Base-by-base conservation (phyloP, 768 basidiomycete species). In the Auricularia sp. region DNA sequence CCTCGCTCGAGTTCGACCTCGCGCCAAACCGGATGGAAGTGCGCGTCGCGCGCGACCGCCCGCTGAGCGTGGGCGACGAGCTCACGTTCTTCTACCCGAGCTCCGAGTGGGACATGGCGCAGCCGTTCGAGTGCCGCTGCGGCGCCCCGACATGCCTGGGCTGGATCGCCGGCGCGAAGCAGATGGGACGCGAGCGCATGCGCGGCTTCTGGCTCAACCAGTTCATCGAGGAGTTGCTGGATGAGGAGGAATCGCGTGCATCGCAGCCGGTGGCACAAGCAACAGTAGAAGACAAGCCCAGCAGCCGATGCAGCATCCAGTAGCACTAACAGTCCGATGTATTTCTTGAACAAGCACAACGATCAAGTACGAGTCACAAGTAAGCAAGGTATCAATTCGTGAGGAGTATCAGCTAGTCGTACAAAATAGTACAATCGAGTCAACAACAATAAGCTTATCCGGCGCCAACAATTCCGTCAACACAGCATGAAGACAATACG, bases 81-180 rank as follows among this genome's bases (percentile, higher is more conserved):
- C 77, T 86, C 64, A 83, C 82, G 2, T 86, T 81, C 70, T 87
- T 86, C 71, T 87, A 87, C 71, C 86, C 85, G 18, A 82, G 80
- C 69, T 87, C 84, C 16, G 86, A 88, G 70, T 88, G 86, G 85
- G 79, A 83, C 58, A 86, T 87, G 85, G 83, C 79, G 21, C 83
- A 84, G 69, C 78, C 82, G 0, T 88, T 88, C 70, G 73, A 76
- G 13, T 87, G 86, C 71, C 65, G 73, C 45, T 87, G 87, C 72
- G 77, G 76, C 16, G 71, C 78, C 82, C 68, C 62, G 77, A 70
- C 3, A 35, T 54, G 39, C 51, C 3, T 7, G 4, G 56, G 56
- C 24, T 35, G 56, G 56, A 59, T 59, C 24, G 56, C 24, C 13
- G 56, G 56, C 4, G 56, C 56, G 6, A 59, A 59, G 56, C 16